phyloP scores from a whole-genome alignment of 441 rosid genomes.

The Omphalea diandra region DNA sequence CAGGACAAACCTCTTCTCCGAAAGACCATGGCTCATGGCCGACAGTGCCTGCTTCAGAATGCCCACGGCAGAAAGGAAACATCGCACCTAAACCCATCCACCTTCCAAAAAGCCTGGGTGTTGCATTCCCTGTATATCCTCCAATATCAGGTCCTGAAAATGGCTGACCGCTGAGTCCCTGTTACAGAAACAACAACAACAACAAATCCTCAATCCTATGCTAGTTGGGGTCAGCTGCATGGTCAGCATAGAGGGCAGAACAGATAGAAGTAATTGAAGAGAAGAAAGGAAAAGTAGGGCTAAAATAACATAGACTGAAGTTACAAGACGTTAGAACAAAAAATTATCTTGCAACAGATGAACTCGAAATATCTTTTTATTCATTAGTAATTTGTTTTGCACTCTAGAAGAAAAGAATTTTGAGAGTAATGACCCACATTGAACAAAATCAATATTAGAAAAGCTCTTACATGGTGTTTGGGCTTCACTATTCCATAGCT shows the following conservation, averaged over 20 bases:
- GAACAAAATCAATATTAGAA: too few relatives aligned
- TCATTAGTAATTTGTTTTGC: background rate
- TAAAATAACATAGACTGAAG: too few relatives aligned
- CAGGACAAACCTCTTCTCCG: slow-evolving; percentile 82
- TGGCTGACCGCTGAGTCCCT: slow-evolving; percentile 98
- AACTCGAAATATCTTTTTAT: background rate
- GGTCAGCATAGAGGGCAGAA: too few relatives aligned
- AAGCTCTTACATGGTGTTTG: too few relatives aligned
- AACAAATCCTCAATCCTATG: too few relatives aligned
- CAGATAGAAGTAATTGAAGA: too few relatives aligned
- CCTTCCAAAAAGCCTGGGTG: slow-evolving; percentile 86
- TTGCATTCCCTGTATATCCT: slow-evolving; percentile 91
- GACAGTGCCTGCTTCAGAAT: slow-evolving; percentile 64
- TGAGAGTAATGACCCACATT: too few relatives aligned
- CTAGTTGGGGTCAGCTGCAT: too few relatives aligned
- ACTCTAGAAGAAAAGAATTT: background rate
- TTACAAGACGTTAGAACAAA: slow-evolving; percentile 26
- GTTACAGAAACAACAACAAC: slow-evolving; percentile 26
- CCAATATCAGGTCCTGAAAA: slow-evolving; percentile 98
- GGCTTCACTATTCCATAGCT: too few relatives aligned
- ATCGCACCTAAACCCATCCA: slow-evolving; percentile 98
- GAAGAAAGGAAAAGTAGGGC: too few relatives aligned
- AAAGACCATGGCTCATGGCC: slow-evolving; percentile 99
- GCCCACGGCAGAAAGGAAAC: slow-evolving; percentile 98
- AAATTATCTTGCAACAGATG: background rate